Conservation (phyloP, 2,329 filamentous ascomycete species). For the Thielaviopsis populi region DNA sequence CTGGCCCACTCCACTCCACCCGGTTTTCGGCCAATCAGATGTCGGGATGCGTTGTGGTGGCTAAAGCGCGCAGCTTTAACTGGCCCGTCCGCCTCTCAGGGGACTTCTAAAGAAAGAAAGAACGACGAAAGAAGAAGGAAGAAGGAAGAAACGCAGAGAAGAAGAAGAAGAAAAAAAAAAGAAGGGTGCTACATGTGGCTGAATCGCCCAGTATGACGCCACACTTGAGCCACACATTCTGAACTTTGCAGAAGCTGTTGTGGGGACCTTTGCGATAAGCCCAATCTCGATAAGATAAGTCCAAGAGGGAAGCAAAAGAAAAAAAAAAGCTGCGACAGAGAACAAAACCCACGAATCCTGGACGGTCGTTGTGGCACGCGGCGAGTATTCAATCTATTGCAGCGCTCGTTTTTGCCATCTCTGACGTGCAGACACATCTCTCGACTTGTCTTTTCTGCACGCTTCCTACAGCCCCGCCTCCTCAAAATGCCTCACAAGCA, state of each 20-base stretch:
- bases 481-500: conserved; percentile 72
- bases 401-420: background rate
- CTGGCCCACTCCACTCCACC: background rate
- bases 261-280: background rate
- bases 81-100: background rate
- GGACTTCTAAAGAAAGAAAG: background rate
- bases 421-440: background rate
- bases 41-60: background rate
- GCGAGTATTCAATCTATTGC: background rate
- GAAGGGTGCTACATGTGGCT: background rate
- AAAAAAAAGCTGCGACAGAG: conserved; percentile 5
- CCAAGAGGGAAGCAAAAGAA: background rate
- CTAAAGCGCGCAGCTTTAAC: conserved; percentile 1
- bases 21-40: background rate
- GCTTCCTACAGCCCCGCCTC: background rate
- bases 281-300: conserved; percentile 6
- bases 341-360: background rate
- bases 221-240: too few relatives aligned
- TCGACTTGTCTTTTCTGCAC: background rate
- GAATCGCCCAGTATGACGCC: background rate
- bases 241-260: too few relatives aligned
- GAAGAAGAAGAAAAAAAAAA: too few relatives aligned
- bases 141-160: too few relatives aligned
- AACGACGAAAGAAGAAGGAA: background rate
- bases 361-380: conserved; percentile 3